A percentile compares a stretch with the other conserved stretches of the same genome.
Evolutionary conservation across 2,329 filamentous ascomycete genomes (phyloP).

Genomic region (Xylariaceae sp.): DNA sequence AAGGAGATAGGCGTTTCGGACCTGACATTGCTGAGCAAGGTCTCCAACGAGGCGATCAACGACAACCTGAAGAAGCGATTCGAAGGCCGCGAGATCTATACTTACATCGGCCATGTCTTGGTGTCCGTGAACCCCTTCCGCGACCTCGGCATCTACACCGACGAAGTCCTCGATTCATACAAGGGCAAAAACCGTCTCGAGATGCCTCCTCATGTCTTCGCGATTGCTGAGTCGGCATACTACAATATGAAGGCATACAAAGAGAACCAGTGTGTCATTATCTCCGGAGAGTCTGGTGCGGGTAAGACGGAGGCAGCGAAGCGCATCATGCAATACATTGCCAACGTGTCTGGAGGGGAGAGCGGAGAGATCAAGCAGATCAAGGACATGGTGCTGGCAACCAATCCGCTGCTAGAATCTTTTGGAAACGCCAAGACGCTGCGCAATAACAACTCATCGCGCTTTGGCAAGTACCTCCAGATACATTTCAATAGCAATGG

Average conservation of each 20-base stretch:
- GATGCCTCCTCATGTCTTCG: conserved; percentile 94
- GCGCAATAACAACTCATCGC: conserved; percentile 97
- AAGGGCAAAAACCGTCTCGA: conserved; percentile 96
- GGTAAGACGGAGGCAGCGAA: conserved; percentile 99
- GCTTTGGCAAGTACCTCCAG: conserved; percentile 98
- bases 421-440: conserved; percentile 99
- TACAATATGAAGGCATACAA: conserved; percentile 99
- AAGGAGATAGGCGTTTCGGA: conserved; percentile 99
- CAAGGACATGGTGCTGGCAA: conserved; percentile 99
- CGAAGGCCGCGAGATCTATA: conserved; percentile 97
- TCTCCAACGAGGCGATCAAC: conserved; percentile 99
- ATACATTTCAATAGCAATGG: conserved; percentile 92
- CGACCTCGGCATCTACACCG: conserved; percentile 97
- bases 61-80: conserved; percentile 98
- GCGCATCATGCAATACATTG: conserved; percentile 99
- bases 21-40: conserved; percentile 95
- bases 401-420: conserved; percentile 94
- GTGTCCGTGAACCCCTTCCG: conserved; percentile 98
- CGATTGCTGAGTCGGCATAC: conserved; percentile 93
- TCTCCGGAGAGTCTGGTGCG: conserved; percentile 96
- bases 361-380: conserved; percentile 92
- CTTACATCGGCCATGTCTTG: conserved; percentile 98
- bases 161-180: conserved; percentile 90
- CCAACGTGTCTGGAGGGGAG: conserved; percentile 86
- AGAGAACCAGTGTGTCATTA: conserved; percentile 99